Evolutionary conservation across 257 asterid genomes (phyloP).

Genomic region (Dorcoceras hygrometricum): DNA sequence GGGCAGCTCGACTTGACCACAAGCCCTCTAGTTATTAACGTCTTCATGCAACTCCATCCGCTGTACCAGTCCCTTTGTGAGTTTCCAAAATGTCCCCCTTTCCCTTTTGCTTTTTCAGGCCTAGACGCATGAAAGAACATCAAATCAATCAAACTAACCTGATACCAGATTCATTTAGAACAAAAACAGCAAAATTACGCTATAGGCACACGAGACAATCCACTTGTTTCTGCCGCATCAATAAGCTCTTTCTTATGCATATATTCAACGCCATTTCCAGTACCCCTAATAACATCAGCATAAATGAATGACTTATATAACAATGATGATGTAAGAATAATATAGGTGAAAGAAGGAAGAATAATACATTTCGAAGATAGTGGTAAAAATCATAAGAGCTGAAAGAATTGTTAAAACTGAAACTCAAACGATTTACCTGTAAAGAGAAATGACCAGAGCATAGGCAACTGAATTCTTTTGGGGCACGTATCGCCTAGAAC

Average conservation of each 20-base stretch:
- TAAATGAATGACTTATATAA: slow-evolving; percentile 13
- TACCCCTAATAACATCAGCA: slow-evolving; percentile 41
- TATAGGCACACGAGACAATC: slow-evolving; percentile 84
- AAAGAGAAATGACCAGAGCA: slow-evolving; percentile 78
- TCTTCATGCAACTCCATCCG: slow-evolving; percentile 97
- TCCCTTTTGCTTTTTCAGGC: slow-evolving; percentile 83
- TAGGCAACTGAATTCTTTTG: slow-evolving; percentile 94
- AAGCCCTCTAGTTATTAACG: slow-evolving; percentile 69
- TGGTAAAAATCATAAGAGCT: slow-evolving; percentile 7
- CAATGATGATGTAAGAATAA: slow-evolving; percentile 1
- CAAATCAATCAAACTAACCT: slow-evolving; percentile 20
- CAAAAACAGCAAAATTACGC: slow-evolving; percentile 40
- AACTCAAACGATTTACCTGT: slow-evolving; percentile 47
- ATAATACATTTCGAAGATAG: not conserved
- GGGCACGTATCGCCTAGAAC: slow-evolving; percentile 67
- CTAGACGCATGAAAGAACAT: slow-evolving; percentile 33
- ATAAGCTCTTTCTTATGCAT: slow-evolving; percentile 87
- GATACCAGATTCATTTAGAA: slow-evolving; percentile 11
- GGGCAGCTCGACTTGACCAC: slow-evolving; percentile 97
- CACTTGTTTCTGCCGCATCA: slow-evolving; percentile 88
- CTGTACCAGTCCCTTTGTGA: slow-evolving; percentile 90
- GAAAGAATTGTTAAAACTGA: not conserved
- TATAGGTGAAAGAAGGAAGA: not conserved
- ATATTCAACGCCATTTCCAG: slow-evolving; percentile 53
- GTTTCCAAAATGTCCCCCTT: slow-evolving; percentile 74